A percentile compares a stretch with the other conserved stretches of the same genome.
These are phyloP conservation scores for Puccinia hordei DNA, from an alignment of 1,284 basidiomycete genomes.

Conservation along the genomic window DNA sequence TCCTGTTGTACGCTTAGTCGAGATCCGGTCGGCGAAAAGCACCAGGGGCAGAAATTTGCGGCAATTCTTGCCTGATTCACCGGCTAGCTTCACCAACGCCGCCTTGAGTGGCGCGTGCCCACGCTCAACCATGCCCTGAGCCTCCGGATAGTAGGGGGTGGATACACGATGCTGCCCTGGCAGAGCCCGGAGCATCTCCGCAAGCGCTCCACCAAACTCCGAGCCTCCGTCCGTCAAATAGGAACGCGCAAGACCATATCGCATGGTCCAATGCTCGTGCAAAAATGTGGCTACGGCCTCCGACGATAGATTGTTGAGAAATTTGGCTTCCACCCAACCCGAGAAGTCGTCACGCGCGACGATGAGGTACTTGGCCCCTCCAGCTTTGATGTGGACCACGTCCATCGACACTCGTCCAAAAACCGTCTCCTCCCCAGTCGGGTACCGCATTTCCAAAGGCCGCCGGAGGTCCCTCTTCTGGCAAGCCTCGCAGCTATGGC, in stretches of 20 bases:
- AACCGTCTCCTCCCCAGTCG: background rate
- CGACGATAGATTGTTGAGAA: constrained; percentile 8
- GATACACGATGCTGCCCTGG: background rate
- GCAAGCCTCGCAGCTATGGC: background rate
- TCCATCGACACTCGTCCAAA: constrained; percentile 18
- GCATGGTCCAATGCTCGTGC: constrained; percentile 5
- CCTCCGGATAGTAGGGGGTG: constrained; percentile 13
- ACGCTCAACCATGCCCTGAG: constrained; percentile 33
- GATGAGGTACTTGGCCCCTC: constrained; percentile 26
- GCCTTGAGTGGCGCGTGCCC: background rate
- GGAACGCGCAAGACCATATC: background rate
- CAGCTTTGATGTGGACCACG: constrained; percentile 33
- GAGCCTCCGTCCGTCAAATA: background rate
- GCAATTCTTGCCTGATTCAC: background rate
- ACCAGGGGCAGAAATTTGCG: background rate
- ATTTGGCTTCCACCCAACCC: constrained; percentile 39
- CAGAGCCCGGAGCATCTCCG: background rate
- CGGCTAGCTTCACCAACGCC: constrained; percentile 9
- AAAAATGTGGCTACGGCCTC: constrained; percentile 5
- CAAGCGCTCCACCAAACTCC: constrained; percentile 6
- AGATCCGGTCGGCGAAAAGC: background rate
- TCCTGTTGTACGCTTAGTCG: constrained; percentile 2
- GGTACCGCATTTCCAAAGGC: background rate
- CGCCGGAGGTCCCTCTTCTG: background rate
- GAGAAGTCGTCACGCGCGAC: constrained; percentile 47